Conservation (phyloP, 1,139 yeast species). For the Hansenula sp. region DNA sequence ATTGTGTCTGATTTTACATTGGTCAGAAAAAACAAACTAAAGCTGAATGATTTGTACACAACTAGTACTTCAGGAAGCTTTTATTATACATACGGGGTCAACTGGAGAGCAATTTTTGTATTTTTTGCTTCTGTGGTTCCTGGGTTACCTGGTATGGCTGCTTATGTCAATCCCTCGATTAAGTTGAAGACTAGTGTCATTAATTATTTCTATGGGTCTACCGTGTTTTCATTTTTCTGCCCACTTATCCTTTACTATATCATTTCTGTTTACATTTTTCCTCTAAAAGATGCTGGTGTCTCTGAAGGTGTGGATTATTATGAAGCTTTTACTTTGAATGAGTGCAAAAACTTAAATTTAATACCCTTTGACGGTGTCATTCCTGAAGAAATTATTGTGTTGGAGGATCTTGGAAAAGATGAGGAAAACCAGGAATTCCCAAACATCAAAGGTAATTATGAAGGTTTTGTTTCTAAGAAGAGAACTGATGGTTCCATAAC, state of each 20-base stretch:
- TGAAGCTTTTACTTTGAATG: conserved; percentile 22
- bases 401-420: background rate
- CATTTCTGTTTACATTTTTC: conserved; percentile 18
- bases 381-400: conserved; percentile 10
- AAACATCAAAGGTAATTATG: background rate
- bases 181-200: conserved; percentile 13
- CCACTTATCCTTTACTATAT: conserved; percentile 18
- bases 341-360: conserved; percentile 19
- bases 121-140: conserved; percentile 21
- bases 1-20: conserved; percentile 29
- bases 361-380: conserved; percentile 12
- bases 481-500: too few species aligned
- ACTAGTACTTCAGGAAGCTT: conserved; percentile 25
- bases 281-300: conserved; percentile 14
- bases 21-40: conserved; percentile 22
- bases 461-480: background rate
- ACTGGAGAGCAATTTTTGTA: conserved; percentile 22
- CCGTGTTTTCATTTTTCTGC: conserved; percentile 20
- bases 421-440: background rate
- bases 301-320: conserved; percentile 21
- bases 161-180: conserved; percentile 21
- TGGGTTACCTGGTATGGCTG: conserved; percentile 25
- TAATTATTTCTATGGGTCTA: conserved; percentile 21
- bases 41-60: conserved; percentile 25
- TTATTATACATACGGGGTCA: conserved; percentile 26